These are phyloP conservation scores for Tolypocladium amazonense DNA, from an alignment of 2,329 filamentous ascomycete genomes.

Conservation along the genomic window DNA sequence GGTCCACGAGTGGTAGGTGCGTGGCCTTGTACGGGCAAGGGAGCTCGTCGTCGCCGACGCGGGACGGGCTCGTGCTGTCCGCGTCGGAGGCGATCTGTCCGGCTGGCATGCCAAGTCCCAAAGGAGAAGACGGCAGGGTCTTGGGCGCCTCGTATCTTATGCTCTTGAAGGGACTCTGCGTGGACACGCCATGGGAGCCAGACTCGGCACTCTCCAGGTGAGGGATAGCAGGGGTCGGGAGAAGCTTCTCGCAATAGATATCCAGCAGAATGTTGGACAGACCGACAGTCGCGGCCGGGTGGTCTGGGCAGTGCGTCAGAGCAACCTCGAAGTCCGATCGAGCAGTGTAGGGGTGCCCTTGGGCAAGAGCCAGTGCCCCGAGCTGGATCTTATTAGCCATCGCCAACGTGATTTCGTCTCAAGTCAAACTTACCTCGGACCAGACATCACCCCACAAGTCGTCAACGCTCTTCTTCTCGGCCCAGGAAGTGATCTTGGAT, in stretches of 20 bases:
- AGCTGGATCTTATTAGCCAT: slow-evolving; percentile 35
- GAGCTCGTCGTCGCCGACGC: slow-evolving; percentile 28
- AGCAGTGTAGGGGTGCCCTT: slow-evolving; percentile 55
- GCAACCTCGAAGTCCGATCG: slow-evolving; percentile 73
- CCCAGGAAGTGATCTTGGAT: slow-evolving; percentile 62
- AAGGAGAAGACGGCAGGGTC: slow-evolving; percentile 30
- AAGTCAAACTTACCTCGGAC: slow-evolving; percentile 53
- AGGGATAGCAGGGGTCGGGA: slow-evolving; percentile 45
- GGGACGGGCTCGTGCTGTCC: slow-evolving; percentile 2
- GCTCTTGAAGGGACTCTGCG: neutral
- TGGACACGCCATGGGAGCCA: slow-evolving; percentile 2
- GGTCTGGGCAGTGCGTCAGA: slow-evolving; percentile 68
- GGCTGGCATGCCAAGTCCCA: slow-evolving; percentile 31
- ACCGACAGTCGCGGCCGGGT: slow-evolving; percentile 69
- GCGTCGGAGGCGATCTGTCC: slow-evolving; percentile 5
- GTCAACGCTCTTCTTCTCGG: slow-evolving; percentile 68
- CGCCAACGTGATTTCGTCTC: neutral
- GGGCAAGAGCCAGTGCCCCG: slow-evolving; percentile 55
- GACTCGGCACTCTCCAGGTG: slow-evolving; percentile 19
- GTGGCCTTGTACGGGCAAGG: slow-evolving; percentile 44
- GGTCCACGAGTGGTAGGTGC: slow-evolving; percentile 62
- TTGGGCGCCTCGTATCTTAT: slow-evolving; percentile 1
- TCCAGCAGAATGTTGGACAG: slow-evolving; percentile 80
- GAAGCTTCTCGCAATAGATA: slow-evolving; percentile 61
- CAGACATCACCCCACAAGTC: slow-evolving; percentile 78